Conservation (phyloP, 495 filamentous ascomycete species). For the Aspergillus asperescens region DNA sequence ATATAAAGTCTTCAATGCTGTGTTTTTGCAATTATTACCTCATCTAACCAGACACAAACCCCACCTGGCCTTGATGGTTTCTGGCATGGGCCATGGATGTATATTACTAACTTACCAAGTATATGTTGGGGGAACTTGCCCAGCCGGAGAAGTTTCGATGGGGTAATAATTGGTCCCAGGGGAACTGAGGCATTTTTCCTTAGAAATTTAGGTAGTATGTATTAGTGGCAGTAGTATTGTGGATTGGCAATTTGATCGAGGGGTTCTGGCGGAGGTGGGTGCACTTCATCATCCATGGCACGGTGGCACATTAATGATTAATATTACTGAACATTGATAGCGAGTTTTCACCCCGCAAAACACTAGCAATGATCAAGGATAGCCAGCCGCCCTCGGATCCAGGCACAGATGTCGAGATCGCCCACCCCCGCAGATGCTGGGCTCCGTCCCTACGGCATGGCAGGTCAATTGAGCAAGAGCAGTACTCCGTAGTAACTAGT, state of each 20-base stretch:
- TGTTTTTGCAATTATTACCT: conserved; percentile 5
- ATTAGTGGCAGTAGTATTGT: not conserved
- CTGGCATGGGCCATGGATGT: too few species aligned
- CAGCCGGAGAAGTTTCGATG: conserved; percentile 13
- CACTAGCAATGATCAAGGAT: conserved; percentile 17
- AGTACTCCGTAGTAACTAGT: too few species aligned
- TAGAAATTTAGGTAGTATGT: conserved; percentile 5
- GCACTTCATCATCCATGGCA: too few species aligned
- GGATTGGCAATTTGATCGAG: not conserved
- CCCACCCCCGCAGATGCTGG: conserved; percentile 16
- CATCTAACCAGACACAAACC: conserved; percentile 2
- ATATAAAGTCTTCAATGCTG: not conserved
- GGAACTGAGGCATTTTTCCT: conserved; percentile 20
- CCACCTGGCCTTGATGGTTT: not conserved
- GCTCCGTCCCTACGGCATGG: not conserved
- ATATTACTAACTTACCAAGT: too few species aligned
- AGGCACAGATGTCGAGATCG: conserved; percentile 20
- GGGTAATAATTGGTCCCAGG: conserved; percentile 18
- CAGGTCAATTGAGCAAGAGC: conserved; percentile 4
- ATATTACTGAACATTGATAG: too few species aligned
- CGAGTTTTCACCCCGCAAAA: conserved; percentile 15
- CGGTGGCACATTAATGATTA: too few species aligned
- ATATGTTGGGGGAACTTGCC: conserved; percentile 4
- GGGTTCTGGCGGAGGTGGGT: too few species aligned
- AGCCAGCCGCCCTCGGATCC: conserved; percentile 17